Evolutionary conservation across 345 rosid genomes (phyloP).

Genomic region (Bruguiera parviflora): DNA sequence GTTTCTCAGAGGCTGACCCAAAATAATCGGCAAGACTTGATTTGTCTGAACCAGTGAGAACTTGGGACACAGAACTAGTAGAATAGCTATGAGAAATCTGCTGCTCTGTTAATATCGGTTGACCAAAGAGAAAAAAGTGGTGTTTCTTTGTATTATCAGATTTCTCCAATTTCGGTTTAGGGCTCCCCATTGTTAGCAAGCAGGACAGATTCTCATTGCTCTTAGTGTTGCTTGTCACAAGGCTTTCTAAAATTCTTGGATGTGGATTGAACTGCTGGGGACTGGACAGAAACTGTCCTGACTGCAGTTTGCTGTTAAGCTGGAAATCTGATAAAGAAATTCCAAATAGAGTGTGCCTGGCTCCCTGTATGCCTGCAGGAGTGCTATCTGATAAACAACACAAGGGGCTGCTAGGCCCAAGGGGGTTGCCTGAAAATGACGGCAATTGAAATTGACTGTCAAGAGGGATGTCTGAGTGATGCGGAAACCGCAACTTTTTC

Average conservation of each 20-base stretch:
- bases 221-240: slow-evolving; percentile 27
- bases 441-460: slow-evolving; percentile 55
- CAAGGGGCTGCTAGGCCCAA: slow-evolving; percentile 58
- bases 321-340: slow-evolving; percentile 66
- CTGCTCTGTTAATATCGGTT: slow-evolving; percentile 71
- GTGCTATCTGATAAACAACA: slow-evolving; percentile 62
- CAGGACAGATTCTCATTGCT: slow-evolving; percentile 59
- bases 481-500: slow-evolving; percentile 77
- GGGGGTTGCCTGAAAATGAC: slow-evolving; percentile 62
- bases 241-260: slow-evolving; percentile 43
- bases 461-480: slow-evolving; percentile 48
- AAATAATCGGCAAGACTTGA: slow-evolving; percentile 28
- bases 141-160: slow-evolving; percentile 51
- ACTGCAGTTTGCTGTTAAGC: slow-evolving; percentile 52
- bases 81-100: slow-evolving; percentile 46
- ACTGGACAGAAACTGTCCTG: slow-evolving; percentile 55
- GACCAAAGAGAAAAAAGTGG: slow-evolving; percentile 82
- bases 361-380: slow-evolving; percentile 99
- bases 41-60: slow-evolving; percentile 25
- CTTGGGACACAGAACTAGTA: slow-evolving; percentile 36
- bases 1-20: slow-evolving; percentile 31
- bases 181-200: slow-evolving; percentile 68
- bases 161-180: slow-evolving; percentile 45
- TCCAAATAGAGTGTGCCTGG: slow-evolving; percentile 97
- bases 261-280: slow-evolving; percentile 43